Percentiles rank a stretch among this genome's conserved stretches.
These are phyloP conservation scores for Boletus vinaceobasis DNA, from an alignment of 768 basidiomycete species.

Conservation along the genomic window DNA sequence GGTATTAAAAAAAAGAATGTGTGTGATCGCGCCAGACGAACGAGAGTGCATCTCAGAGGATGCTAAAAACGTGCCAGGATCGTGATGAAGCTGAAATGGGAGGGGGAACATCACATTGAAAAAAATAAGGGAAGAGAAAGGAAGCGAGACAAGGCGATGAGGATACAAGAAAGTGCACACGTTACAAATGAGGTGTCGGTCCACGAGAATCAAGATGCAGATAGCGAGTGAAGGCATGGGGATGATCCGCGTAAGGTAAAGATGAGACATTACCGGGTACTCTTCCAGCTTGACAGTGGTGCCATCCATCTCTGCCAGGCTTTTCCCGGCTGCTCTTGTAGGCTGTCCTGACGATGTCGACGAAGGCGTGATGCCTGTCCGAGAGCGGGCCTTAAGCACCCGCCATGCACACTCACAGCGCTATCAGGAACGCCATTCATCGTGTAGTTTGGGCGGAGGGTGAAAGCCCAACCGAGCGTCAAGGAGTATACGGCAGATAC, in stretches of 20 bases:
- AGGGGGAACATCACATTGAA: too few relatives aligned
- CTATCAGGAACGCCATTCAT: slow-evolving; percentile 6
- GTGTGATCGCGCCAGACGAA: background rate
- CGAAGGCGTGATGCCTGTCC: too few relatives aligned
- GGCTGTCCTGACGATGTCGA: slow-evolving; percentile 16
- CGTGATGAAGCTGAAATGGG: too few relatives aligned
- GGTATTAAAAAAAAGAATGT: background rate
- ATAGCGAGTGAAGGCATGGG: too few relatives aligned
- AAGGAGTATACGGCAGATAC: too few relatives aligned
- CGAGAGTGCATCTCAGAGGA: too few relatives aligned
- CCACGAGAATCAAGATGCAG: background rate
- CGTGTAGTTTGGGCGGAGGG: slow-evolving; percentile 14
- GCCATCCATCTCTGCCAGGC: slow-evolving; percentile 30
- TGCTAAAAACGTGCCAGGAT: too few relatives aligned
- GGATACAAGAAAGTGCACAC: slow-evolving; percentile 2
- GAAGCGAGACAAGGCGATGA: slow-evolving; percentile 7
- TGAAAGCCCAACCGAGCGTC: too few relatives aligned
- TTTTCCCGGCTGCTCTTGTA: slow-evolving; percentile 12
- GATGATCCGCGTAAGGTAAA: too few relatives aligned
- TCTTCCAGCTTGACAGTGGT: slow-evolving; percentile 66
- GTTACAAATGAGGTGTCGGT: background rate
- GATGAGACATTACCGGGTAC: slow-evolving; percentile 11
- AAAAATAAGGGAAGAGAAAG: background rate
- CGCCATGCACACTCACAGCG: slow-evolving; percentile 19
- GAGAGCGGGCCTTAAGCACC: too few relatives aligned